A percentile compares a stretch with the other conserved stretches of the same genome.
These are phyloP conservation scores for Akanthomyces muscarius DNA, from an alignment of 2,329 filamentous ascomycete genomes.

Conservation along the genomic window DNA sequence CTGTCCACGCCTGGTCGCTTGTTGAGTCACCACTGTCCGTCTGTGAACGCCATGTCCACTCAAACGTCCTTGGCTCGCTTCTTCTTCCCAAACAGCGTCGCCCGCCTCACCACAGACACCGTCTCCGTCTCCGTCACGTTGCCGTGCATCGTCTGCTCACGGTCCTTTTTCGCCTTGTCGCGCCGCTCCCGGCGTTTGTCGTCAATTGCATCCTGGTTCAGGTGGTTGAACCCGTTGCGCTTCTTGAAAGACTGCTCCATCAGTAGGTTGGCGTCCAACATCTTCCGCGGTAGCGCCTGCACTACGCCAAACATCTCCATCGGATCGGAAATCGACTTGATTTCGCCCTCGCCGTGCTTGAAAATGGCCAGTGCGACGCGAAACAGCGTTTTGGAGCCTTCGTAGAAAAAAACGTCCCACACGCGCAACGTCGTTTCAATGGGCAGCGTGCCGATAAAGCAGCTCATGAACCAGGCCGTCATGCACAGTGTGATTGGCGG, in stretches of 20 bases:
- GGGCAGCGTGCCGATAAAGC: slow-evolving; percentile 88
- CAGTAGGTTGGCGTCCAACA: slow-evolving; percentile 77
- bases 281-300: slow-evolving; percentile 74
- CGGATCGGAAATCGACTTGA: slow-evolving; percentile 73
- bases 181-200: slow-evolving; percentile 67
- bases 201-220: slow-evolving; percentile 80
- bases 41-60: too few relatives aligned
- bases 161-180: slow-evolving; percentile 46
- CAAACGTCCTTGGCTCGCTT: slow-evolving; percentile 28
- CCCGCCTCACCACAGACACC: slow-evolving; percentile 23
- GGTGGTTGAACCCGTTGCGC: slow-evolving; percentile 72
- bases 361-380: slow-evolving; percentile 87
- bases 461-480: slow-evolving; percentile 97
- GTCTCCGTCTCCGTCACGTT: slow-evolving; percentile 30
- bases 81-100: slow-evolving; percentile 44
- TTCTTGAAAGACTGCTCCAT: slow-evolving; percentile 81
- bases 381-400: slow-evolving; percentile 90
- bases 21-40: too few relatives aligned
- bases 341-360: slow-evolving; percentile 78
- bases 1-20: neutral
- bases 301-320: slow-evolving; percentile 97
- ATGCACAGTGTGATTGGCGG: slow-evolving; percentile 90
- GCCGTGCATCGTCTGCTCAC: slow-evolving; percentile 26
- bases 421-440: slow-evolving; percentile 89
- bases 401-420: slow-evolving; percentile 95